Base-by-base conservation (phyloP, 2,329 filamentous ascomycete genomes). In the Acarospora socialis region DNA sequence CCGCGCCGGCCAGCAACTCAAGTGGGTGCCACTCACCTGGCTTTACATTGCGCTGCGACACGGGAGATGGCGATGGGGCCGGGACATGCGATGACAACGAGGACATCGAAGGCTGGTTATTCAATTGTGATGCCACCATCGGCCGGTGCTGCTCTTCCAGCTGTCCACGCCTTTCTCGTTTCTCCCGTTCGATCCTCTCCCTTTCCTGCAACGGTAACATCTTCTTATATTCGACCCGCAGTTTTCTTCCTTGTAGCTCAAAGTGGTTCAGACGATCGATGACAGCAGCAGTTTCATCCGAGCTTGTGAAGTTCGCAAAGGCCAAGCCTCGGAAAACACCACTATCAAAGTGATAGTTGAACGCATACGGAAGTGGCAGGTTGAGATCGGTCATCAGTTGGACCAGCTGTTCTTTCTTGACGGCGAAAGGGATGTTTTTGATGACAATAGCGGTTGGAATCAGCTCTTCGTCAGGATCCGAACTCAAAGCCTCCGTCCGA, bases 341-440 rank as follows among this genome's bases (percentile, higher is more conserved):
- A 48, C 92, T 92, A 53, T 98, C 90, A 51, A 98, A 98, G 57
- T 98, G 90, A 51, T 98, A 95, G 65, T 98, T 98, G 67, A 98
- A 98, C 8, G 90, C 90, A 51, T 98, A 98, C 0, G 90, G 90
- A 44, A 95, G 73, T 1, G 90, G 90, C 22, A 98, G 70, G 44
- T 83, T 80, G 68, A 95, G 73, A 13, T 93, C 82, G 6, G 86
- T 81, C 90, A 98, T 98, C 45, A 94, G 69, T 40, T 77, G 74
- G 20, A 92, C 82, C 22, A 98, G 68, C 48, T 87, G 83, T 58
- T 98, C 90, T 60, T 95, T 95, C 56, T 93, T 86, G 35, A 95
- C 84, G 17, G 92, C 90, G 54, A 98, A 98, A 0, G 92, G 90
- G 21, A 98, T 98, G 53, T 98, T 98, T 64, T 98, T 98, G 60